Evolutionary conservation across 2,329 filamentous ascomycete genomes (phyloP).

Genomic region (Pseudocercospora pini-densiflorae): DNA sequence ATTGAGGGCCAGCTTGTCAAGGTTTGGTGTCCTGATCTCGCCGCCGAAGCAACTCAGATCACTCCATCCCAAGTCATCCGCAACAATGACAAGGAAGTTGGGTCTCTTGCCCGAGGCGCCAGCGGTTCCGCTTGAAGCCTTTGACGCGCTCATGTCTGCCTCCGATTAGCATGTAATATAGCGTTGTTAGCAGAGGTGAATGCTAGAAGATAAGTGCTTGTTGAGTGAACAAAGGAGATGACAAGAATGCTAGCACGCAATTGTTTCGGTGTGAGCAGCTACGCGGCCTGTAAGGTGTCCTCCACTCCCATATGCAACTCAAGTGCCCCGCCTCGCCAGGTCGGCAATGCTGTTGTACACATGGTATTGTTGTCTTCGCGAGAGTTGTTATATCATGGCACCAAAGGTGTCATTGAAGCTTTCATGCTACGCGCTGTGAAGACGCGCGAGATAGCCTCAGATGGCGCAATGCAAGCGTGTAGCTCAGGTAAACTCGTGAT

Average conservation of each 20-base stretch:
- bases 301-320: no score
- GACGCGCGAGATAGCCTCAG: not conserved
- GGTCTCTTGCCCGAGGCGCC: constrained; percentile 50
- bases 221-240: not conserved
- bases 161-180: constrained; percentile 30
- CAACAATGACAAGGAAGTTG: constrained; percentile 61
- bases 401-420: no score
- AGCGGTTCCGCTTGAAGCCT: constrained; percentile 38
- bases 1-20: constrained; percentile 55
- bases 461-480: not conserved
- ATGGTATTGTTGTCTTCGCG: not conserved
- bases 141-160: constrained; percentile 37
- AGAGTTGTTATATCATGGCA: not conserved
- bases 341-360: not conserved
- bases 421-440: not conserved
- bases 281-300: constrained; percentile 1
- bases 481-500: not conserved
- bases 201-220: no score
- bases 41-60: constrained; percentile 64
- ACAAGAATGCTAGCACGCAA: constrained; percentile 1
- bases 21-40: constrained; percentile 64
- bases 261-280: constrained; percentile 6
- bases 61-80: constrained; percentile 43
- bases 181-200: not conserved
- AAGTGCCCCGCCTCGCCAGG: not conserved